phyloP scores from a whole-genome alignment of 345 rosid genomes.

The Zanthoxylum bungeanum region DNA sequence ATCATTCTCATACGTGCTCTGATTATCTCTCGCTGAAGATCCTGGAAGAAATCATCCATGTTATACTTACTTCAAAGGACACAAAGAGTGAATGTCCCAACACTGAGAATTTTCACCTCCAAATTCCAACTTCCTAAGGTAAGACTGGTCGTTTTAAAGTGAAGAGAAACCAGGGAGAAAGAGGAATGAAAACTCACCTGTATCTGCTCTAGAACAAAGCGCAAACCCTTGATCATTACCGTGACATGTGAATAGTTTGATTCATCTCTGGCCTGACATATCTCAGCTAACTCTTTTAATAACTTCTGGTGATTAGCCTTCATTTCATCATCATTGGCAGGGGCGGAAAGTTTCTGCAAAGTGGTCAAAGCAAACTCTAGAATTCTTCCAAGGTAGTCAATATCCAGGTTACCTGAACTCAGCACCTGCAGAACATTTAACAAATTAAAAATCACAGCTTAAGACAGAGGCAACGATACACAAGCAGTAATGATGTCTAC shows the following conservation, averaged over 20 bases:
- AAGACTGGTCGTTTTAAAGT: too few relatives aligned
- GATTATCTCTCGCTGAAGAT: slow-evolving; percentile 68
- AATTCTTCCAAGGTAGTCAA: slow-evolving; percentile 69
- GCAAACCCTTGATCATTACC: slow-evolving; percentile 76
- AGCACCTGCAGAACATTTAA: slow-evolving; percentile 46
- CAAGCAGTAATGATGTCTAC: slow-evolving; percentile 26
- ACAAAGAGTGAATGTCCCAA: not conserved
- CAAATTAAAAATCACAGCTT: not conserved
- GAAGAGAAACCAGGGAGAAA: not conserved
- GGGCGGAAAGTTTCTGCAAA: slow-evolving; percentile 77
- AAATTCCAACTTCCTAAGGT: too few relatives aligned
- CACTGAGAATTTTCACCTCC: not conserved
- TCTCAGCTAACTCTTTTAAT: slow-evolving; percentile 57
- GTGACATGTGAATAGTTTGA: slow-evolving; percentile 45
- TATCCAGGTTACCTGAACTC: slow-evolving; percentile 65
- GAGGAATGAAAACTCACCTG: slow-evolving; percentile 43
- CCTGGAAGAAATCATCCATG: slow-evolving; percentile 35
- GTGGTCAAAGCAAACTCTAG: slow-evolving; percentile 72
- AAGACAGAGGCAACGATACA: too few relatives aligned
- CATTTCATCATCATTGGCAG: slow-evolving; percentile 63
- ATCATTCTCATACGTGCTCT: slow-evolving; percentile 64
- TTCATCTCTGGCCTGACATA: slow-evolving; percentile 43
- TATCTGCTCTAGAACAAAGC: slow-evolving; percentile 78
- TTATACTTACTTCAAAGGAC: not conserved
- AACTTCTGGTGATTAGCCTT: slow-evolving; percentile 45